These are phyloP conservation scores for Umbelopsis ramanniana DNA, from an alignment of 192 early-diverging fungal genomes.

Conservation along the genomic window DNA sequence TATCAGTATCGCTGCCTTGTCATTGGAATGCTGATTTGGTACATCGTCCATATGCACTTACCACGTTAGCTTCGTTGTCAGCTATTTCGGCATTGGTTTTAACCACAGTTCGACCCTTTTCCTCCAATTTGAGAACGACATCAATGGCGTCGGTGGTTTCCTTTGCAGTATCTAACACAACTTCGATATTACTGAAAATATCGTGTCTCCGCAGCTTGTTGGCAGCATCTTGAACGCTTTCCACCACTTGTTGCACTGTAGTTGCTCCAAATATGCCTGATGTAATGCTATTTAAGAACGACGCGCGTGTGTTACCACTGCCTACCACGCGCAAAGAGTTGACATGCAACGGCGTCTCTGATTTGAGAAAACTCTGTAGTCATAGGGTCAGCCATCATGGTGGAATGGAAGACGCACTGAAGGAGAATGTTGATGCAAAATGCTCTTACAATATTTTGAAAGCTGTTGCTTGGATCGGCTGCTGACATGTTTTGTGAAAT, in stretches of 20 bases:
- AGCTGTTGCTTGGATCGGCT: neutral
- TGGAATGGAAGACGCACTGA: neutral
- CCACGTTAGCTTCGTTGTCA: constrained; percentile 81
- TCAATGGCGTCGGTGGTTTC: constrained; percentile 59
- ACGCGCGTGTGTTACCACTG: constrained; percentile 22
- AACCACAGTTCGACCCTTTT: constrained; percentile 67
- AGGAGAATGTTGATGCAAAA: neutral
- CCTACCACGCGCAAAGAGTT: constrained; percentile 28
- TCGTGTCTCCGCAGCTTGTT: constrained; percentile 63
- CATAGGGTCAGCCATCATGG: neutral
- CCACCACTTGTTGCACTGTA: constrained; percentile 62
- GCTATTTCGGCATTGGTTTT: constrained; percentile 83
- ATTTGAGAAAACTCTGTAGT: constrained; percentile 6
- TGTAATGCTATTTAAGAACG: constrained; percentile 30
- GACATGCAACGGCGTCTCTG: constrained; percentile 35
- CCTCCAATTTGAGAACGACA: constrained; percentile 72
- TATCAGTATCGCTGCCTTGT: neutral
- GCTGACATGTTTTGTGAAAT: neutral
- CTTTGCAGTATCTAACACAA: constrained; percentile 63
- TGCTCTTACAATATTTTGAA: neutral
- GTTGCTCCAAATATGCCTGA: constrained; percentile 37
- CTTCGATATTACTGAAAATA: constrained; percentile 69
- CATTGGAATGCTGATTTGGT: neutral
- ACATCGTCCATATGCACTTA: constrained; percentile 38
- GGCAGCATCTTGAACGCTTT: constrained; percentile 53